phyloP scores from a whole-genome alignment of 306 rosid species.

The Sindora glabra region DNA sequence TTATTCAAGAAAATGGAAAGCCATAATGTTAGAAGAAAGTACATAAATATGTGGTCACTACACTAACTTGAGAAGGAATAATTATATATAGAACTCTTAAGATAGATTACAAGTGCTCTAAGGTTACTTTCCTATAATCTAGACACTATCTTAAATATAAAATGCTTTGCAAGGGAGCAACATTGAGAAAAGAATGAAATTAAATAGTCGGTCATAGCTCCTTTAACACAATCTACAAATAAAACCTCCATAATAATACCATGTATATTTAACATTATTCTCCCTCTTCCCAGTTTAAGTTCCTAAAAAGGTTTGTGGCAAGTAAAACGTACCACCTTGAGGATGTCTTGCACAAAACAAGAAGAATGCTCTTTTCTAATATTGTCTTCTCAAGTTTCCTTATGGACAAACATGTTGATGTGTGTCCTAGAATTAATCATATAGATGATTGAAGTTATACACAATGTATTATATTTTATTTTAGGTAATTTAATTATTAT shows the following conservation, averaged over 20 bases:
- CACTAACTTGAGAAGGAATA: slow-evolving; percentile 1
- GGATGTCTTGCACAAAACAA: neutral
- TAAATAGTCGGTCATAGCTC: neutral
- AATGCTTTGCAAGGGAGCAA: slow-evolving; percentile 17
- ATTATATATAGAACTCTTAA: slow-evolving; percentile 17
- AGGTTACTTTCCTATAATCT: neutral
- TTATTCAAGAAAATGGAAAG: too few relatives aligned
- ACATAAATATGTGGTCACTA: too few relatives aligned
- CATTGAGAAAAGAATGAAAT: neutral
- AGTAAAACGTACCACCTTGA: slow-evolving; percentile 1
- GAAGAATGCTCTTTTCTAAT: too few relatives aligned
- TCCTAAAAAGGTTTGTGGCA: slow-evolving; percentile 8
- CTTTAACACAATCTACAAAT: neutral
- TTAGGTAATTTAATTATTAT: too few relatives aligned
- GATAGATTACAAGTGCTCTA: neutral
- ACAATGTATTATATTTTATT: too few relatives aligned
- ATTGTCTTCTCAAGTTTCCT: neutral
- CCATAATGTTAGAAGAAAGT: too few relatives aligned
- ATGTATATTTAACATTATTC: neutral
- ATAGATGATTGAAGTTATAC: too few relatives aligned
- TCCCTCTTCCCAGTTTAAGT: slow-evolving; percentile 1
- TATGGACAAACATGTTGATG: slow-evolving; percentile 10
- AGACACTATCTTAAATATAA: slow-evolving; percentile 1
- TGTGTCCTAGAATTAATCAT: too few relatives aligned
- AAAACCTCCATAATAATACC: slow-evolving; percentile 4